phyloP scores from a whole-genome alignment of 805 yeast species.

The Sugiyamaella floridensis region DNA sequence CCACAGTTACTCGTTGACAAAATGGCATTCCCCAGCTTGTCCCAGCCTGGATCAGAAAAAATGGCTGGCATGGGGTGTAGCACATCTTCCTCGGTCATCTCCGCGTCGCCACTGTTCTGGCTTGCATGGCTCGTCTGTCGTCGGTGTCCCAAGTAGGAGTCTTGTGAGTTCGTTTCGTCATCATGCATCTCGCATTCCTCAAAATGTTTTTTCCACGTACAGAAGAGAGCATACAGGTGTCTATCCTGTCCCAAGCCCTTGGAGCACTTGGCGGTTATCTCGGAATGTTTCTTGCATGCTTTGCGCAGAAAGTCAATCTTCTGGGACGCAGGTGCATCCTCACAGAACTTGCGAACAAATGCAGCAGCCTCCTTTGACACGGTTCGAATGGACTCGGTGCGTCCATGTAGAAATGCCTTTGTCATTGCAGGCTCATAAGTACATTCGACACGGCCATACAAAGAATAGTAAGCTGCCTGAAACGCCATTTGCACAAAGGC shows the following conservation, averaged over 20 bases:
- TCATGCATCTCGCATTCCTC: conserved; percentile 21
- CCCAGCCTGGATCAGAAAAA: conserved; percentile 87
- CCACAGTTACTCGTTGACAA: conserved; percentile 88
- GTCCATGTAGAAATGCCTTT: conserved; percentile 75
- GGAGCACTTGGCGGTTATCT: conserved; percentile 61
- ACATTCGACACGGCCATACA: conserved; percentile 88
- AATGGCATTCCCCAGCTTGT: conserved; percentile 68
- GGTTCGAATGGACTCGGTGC: conserved; percentile 87
- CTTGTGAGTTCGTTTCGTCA: conserved; percentile 28
- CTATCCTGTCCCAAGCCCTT: conserved; percentile 87
- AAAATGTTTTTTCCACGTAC: conserved; percentile 61
- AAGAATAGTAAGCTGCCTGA: conserved; percentile 86
- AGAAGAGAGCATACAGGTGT: conserved; percentile 78
- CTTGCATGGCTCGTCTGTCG: background rate
- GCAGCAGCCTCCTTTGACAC: conserved; percentile 73
- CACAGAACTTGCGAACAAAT: conserved; percentile 81
- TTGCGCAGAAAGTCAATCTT: conserved; percentile 53
- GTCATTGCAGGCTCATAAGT: conserved; percentile 98
- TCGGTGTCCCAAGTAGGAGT: conserved; percentile 9
- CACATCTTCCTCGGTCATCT: conserved; percentile 7
- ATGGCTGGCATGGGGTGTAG: conserved; percentile 51
- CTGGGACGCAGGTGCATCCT: conserved; percentile 49
- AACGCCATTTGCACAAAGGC: conserved; percentile 92
- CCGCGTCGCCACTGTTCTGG: conserved; percentile 2
- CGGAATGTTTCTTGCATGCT: conserved; percentile 67